Conservation (phyloP, 768 basidiomycete genomes). For the Ramaria rubella region DNA sequence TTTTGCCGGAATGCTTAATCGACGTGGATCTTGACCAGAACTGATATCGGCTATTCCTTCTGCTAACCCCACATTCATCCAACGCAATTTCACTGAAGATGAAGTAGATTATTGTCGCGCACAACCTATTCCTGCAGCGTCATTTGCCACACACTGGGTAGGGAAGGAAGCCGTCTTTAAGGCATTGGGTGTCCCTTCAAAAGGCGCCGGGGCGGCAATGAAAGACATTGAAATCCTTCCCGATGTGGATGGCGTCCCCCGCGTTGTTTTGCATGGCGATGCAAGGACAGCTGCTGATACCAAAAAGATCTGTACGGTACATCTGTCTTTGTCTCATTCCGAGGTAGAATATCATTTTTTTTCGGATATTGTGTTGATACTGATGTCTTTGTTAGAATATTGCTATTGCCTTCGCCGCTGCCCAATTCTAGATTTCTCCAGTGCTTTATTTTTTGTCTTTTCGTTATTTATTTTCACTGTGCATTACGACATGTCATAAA, state of each 20-base stretch:
- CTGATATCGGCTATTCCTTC: constrained; percentile 90
- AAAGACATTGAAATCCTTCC: constrained; percentile 95
- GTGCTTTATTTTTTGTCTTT: not conserved
- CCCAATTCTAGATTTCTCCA: constrained; percentile 2
- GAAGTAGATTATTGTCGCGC: constrained; percentile 81
- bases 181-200: constrained; percentile 80
- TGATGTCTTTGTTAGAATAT: constrained; percentile 42
- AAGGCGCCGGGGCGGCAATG: constrained; percentile 92
- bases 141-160: constrained; percentile 94
- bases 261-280: constrained; percentile 70
- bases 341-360: constrained; percentile 50
- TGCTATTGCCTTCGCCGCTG: constrained; percentile 73
- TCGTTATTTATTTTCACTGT: no score
- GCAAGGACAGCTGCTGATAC: constrained; percentile 64
- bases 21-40: constrained; percentile 47
- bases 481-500: no score
- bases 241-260: constrained; percentile 70
- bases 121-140: constrained; percentile 83
- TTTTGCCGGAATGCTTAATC: constrained; percentile 10
- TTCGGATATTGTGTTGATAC: not conserved
- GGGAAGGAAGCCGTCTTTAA: constrained; percentile 99
- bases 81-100: constrained; percentile 87
- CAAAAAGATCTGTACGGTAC: constrained; percentile 66
- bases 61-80: constrained; percentile 80
- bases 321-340: constrained; percentile 89